Evolutionary conservation across 768 basidiomycete species (phyloP), one percentile per base, ranked within the genome.

Genomic region (Coprinellus micaceus): DNA sequence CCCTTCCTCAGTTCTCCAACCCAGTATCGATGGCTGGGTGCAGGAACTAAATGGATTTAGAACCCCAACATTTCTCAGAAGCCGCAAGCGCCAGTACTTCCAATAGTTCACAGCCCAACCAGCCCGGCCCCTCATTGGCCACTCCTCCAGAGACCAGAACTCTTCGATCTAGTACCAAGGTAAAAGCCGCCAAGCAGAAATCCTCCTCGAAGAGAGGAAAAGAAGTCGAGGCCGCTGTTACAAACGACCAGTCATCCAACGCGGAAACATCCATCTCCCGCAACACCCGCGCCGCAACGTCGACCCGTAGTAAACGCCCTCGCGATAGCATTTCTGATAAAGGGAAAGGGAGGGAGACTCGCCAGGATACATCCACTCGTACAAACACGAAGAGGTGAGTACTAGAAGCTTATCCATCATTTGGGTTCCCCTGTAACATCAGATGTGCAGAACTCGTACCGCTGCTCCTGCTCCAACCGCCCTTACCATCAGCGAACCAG

Each of bases 11-110:
- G 22, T 64, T 69, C 70, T 69, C 71, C 63, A 74, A 65, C 67
- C 69, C 66, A 66, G 74, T 69, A 82, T 88, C 88, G 85, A 91
- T 91, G 89, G 89, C 89, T 85, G 85, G 82, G 83, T 73, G 85
- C 80, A 84, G 82, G 77, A 78, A 83, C 87, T 91, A 90, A 91
- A 91, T 91, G 89, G 89, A 91, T 86, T 83, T 87, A 83, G 82
- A 82, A 88, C 82, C 80, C 76, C 74, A 73, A 67, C 74, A 88
- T 78, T 77, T 80, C 67, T 81, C 80, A 79, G 82, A 85, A 82
- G 84, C 84, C 82, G 82, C 80, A 72, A 80, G 76, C 82, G 80
- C 82, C 72, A 85, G 79, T 74, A 69, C 77, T 76, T 73, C 75
- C 61, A 72, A 72, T 65, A 70, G 74, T 68, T 75, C 73, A 66